Conservation (phyloP, 768 basidiomycete genomes). For the Lanmaoa pseudosensibilis region DNA sequence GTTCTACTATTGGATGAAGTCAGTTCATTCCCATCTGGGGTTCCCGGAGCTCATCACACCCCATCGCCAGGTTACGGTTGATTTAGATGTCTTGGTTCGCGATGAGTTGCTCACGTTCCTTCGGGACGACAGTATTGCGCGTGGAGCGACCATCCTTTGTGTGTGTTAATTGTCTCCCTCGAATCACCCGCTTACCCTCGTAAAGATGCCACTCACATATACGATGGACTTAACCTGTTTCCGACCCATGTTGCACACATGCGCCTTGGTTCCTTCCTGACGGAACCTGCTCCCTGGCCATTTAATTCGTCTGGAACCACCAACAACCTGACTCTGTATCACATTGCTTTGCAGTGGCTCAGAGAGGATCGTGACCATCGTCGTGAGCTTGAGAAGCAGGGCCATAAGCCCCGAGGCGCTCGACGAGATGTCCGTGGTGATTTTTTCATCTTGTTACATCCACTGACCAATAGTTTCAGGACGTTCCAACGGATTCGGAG, state of each 20-base stretch:
- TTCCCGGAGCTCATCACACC: background rate
- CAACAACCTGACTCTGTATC: constrained; percentile 48
- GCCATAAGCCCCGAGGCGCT: constrained; percentile 62
- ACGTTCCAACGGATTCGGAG: constrained; percentile 72
- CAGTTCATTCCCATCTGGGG: constrained; percentile 1
- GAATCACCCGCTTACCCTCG: constrained; percentile 4
- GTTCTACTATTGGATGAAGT: constrained; percentile 94
- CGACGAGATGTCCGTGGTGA: constrained; percentile 48
- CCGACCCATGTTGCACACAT: constrained; percentile 94
- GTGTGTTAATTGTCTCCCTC: constrained; percentile 27
- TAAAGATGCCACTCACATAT: constrained; percentile 94
- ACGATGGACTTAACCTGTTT: constrained; percentile 87
- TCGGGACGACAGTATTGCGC: constrained; percentile 71
- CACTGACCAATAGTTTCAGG: constrained; percentile 35
- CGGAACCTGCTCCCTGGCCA: constrained; percentile 71
- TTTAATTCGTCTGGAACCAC: constrained; percentile 34
- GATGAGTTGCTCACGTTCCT: constrained; percentile 89
- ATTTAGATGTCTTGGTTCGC: constrained; percentile 93
- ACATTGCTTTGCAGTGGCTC: constrained; percentile 83
- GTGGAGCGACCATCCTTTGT: constrained; percentile 89
- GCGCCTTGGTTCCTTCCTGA: constrained; percentile 75
- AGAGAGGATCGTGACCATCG: constrained; percentile 75
- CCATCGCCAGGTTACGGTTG: constrained; percentile 79
- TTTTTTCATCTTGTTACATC: background rate
- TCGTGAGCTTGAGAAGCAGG: constrained; percentile 53